phyloP scores from a whole-genome alignment of 331 rosid genomes.

The Telfairia occidentalis region DNA sequence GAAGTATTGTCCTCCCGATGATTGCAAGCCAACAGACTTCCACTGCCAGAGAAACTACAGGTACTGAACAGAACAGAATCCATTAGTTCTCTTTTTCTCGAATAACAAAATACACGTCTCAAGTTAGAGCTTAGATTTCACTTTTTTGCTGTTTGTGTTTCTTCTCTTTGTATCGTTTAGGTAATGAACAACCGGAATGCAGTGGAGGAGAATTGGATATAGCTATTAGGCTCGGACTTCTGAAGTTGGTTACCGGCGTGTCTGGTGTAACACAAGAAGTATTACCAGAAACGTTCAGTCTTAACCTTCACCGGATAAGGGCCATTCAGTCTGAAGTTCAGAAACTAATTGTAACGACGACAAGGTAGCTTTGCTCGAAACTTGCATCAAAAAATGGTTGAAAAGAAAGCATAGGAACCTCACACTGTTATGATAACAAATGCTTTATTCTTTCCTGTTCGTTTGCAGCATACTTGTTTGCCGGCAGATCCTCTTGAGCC shows the following conservation, averaged over 20 bases:
- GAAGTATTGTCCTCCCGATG: conserved; percentile 36
- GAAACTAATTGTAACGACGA: conserved; percentile 50
- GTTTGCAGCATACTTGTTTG: conserved; percentile 65
- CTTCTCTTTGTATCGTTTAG: conserved; percentile 23
- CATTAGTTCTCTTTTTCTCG: neutral
- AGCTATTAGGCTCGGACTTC: conserved; percentile 65
- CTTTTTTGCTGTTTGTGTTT: neutral
- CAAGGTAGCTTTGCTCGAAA: conserved; percentile 1
- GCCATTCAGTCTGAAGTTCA: conserved; percentile 77
- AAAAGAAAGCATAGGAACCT: neutral
- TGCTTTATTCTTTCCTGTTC: too few relatives aligned
- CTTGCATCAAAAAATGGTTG: neutral
- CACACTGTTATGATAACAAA: neutral
- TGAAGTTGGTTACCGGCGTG: conserved; percentile 51
- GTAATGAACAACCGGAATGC: conserved; percentile 53
- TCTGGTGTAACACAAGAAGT: conserved; percentile 58
- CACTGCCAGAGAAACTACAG: conserved; percentile 29
- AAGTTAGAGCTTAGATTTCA: neutral
- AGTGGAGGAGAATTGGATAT: conserved; percentile 67
- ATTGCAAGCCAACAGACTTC: conserved; percentile 23
- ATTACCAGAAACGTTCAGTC: conserved; percentile 63
- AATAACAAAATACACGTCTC: neutral
- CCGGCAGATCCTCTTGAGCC: conserved; percentile 66
- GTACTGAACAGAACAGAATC: conserved; percentile 18
- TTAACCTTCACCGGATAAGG: conserved; percentile 70